Evolutionary conservation across 2,329 filamentous ascomycete species (phyloP), one percentile per base, ranked within the genome.

Genomic region (Alternaria novae-zelandiae): DNA sequence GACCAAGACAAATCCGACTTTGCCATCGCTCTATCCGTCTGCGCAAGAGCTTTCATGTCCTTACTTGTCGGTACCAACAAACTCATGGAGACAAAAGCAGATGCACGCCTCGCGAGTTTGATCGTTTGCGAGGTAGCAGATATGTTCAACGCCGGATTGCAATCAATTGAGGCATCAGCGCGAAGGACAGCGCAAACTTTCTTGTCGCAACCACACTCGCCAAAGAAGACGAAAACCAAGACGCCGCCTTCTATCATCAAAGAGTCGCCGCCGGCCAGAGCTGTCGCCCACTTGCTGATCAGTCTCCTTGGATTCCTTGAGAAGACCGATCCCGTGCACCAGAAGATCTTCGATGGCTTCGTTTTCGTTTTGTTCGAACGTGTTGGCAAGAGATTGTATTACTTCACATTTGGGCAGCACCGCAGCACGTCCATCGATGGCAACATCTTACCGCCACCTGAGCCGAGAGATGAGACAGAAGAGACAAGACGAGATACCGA

Each of bases 331-430:
- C 59, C 70, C 5, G 44, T 73, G 11, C 81, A 84, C 44, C 76
- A 77, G 28, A 69, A 78, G 20, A 64, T 85, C 1, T 83, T 83
- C 56, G 82, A 84, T 70, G 82, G 81, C 3, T 80, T 83, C 32
- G 70, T 79, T 2, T 84, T 79, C 57, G 67, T 80, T 13, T 62
- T 83, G 1, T 70, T 84, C 3, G 75, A 82, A 23, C 77, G 75
- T 20, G 70, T 82, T 1, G 82, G 82, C 6, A 72, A 74, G 20
- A 72, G 73, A 1, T 69, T 84, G 3, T 83, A 79, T 59, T 74
- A 78, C 46, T 76, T 74, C 44, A 78, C 78, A 0, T 83, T 84
- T 57, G 79, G 78, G 5, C 72, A 69, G 32, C 61, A 75, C 50
- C 75, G 74, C 5, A 66, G 66, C 43, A 61, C 63, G 3, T 73